phyloP scores from a whole-genome alignment of 257 asterid genomes.

The Gardenia jasminoides region DNA sequence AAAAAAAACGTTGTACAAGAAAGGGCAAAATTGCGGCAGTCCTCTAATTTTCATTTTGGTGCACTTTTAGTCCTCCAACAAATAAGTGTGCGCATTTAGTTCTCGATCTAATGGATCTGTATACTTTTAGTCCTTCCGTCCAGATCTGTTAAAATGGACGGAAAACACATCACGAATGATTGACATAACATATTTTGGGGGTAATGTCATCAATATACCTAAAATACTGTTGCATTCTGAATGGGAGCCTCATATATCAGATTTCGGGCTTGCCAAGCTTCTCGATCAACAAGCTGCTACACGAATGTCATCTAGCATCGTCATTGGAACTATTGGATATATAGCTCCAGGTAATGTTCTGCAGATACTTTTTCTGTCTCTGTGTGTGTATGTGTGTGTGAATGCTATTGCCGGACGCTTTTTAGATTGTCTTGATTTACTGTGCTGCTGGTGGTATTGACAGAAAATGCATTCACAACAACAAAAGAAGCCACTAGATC shows the following conservation, averaged over 20 bases:
- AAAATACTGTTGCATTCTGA: conserved; percentile 70
- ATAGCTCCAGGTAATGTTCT: conserved; percentile 91
- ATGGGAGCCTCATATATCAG: conserved; percentile 78
- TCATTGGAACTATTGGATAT: conserved; percentile 74
- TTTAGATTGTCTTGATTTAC: neutral
- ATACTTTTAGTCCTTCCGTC: too few species aligned
- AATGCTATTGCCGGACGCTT: neutral
- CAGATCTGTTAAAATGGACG: too few species aligned
- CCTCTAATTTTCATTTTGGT: too few species aligned
- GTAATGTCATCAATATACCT: too few species aligned
- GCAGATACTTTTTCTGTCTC: too few species aligned
- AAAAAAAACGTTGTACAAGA: too few species aligned
- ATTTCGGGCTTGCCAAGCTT: conserved; percentile 84
- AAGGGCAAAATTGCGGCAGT: too few species aligned
- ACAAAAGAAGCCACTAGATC: conserved; percentile 53
- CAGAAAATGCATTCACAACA: conserved; percentile 69
- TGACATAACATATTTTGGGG: too few species aligned
- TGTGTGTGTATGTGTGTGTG: neutral
- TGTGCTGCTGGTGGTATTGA: neutral
- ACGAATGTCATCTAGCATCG: conserved; percentile 30
- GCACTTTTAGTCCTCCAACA: too few species aligned
- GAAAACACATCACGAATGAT: too few species aligned
- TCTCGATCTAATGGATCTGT: too few species aligned
- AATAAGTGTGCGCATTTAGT: too few species aligned
- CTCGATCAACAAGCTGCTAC: conserved; percentile 56